Evolutionary conservation across 768 basidiomycete species (phyloP), one percentile per base, ranked within the genome.

Genomic region (Tremella mesenterica): DNA sequence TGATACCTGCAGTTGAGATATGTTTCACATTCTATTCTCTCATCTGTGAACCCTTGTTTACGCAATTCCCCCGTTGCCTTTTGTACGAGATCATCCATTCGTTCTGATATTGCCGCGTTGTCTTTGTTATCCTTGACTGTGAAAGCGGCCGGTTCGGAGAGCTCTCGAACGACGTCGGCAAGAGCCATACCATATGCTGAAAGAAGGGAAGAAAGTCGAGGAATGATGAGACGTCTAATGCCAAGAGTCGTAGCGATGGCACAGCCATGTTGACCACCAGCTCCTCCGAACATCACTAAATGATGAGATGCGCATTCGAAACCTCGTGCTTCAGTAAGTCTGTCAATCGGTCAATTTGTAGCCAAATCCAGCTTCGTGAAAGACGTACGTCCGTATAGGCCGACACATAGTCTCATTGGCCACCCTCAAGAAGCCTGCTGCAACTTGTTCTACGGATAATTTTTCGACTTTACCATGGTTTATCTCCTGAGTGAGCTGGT

Each of bases 331-430:
- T 96, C 91, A 0, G 92, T 96, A 57, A 95, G 45, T 9, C 55
- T 59, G 21, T 4, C 16, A 41, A 46, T 46, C 44, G 44, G 41
- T 27, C 7, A 43, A 10, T 41, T 20, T 33, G 13, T 13, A 27
- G 10, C 7, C 38, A 27, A 26, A 25, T 51, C 38, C 21, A 12
- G 21, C 29, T 31, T 34, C 6, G 30, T 26, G 4, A 4, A n/a
- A n/a, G 18, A 46, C 55, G 33, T n/a, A 54, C 4, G 88, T 83
- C 2, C 90, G 83, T 48, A 95, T 92, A 10, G 90, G 92, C 44
- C 91, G 77, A 60, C 85, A 86, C 91, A 96, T 96, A 0, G 88
- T 91, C 76, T 96, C 92, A 62, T 95, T 95, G 8, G 91, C 91
- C 9, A 93, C 90, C 66, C 91, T 88, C 75, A 96, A 85, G 73